Base-by-base conservation (phyloP, 176 grass and related monocot species). In the Aegilops umbellulata region DNA sequence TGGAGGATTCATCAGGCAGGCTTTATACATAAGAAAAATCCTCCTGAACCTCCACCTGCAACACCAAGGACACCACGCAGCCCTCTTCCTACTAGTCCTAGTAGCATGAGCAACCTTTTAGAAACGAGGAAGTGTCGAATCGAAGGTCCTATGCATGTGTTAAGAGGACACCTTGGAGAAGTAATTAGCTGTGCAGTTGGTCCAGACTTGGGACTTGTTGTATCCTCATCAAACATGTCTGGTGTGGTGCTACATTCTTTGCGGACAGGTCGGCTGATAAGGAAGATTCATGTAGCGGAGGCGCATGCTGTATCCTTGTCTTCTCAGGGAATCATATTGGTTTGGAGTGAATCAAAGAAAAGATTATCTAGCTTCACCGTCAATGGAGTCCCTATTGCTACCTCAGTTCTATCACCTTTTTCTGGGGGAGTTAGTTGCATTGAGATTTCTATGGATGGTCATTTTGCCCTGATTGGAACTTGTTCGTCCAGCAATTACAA, bases 201-300 rank as follows among this genome's bases (percentile, higher is more conserved):
- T 87, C 83, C 97, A 64, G 97, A 96, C 86, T 83, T 99, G 85
- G 97, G 97, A 76, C 85, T 94, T 79, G 91, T 96, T 76, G 86
- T 85, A 81, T 96, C 97, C 73, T 96, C 80, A 34, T 99, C 97
- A 84, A 83, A 79, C 44, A 82, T 84, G 76, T 88, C 88, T 77
- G 92, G 94, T 64, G 92, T 99, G 78, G 87, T 99, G 89, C 88
- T 96, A 81, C 97, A 99, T 87, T 99, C 97, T 42, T 90, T 96
- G 70, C 87, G 94, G 31, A 99, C 92, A 83, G 97, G 97, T 36
- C 86, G 92, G 67, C 76, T 98, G 80, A 89, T 96, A 84, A 90
- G 85, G 85, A 96, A 80, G 80, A 77, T 96, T 84, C 85, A 90
- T 83, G 87, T 91, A 42, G 66, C 24, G 24, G 92, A 89, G 35